Conservation (phyloP, 306 rosid species). For the Inga laurina region DNA sequence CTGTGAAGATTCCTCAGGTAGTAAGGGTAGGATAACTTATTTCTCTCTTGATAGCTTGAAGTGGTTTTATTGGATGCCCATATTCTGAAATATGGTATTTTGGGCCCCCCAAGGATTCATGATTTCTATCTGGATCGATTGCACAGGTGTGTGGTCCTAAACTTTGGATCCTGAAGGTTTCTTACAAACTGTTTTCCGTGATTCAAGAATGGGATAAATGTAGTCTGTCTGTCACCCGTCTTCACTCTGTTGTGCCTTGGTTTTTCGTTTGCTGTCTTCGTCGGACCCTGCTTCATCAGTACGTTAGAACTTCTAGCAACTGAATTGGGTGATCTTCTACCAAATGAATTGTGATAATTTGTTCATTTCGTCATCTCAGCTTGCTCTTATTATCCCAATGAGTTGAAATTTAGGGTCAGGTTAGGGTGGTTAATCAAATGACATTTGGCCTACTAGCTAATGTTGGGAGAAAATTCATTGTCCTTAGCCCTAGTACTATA, state of each 20-base stretch:
- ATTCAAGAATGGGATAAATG: neutral
- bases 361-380: neutral
- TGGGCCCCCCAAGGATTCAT: neutral
- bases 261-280: neutral
- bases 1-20: neutral
- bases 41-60: neutral
- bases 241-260: neutral
- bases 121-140: neutral
- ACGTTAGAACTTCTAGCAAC: neutral
- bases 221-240: neutral
- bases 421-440: neutral
- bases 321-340: neutral
- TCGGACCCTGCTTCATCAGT: neutral
- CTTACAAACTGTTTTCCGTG: neutral
- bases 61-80: slow-evolving; percentile 4
- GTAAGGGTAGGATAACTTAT: neutral
- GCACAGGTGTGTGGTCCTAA: neutral
- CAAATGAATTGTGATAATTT: neutral
- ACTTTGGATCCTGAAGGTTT: neutral
- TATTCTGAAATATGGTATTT: neutral
- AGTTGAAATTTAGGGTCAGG: neutral
- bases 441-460: neutral
- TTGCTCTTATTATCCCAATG: neutral
- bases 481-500: neutral
- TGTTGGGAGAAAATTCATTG: neutral